Conservation (phyloP, 345 rosid species). For the Eucalyptus paniculata region DNA sequence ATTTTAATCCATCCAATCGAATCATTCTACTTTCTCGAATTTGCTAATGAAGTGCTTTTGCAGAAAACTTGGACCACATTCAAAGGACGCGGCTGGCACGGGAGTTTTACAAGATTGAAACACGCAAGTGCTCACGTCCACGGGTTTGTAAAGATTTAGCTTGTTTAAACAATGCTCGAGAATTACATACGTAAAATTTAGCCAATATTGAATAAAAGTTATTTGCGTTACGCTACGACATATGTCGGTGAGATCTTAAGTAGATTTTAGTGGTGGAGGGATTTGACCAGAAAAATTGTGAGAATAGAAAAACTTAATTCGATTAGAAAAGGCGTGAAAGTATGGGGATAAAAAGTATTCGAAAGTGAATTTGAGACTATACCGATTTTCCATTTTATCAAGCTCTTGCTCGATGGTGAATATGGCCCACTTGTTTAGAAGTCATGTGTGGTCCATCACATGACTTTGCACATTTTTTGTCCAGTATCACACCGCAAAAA, state of each 20-base stretch:
- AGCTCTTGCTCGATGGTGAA: neutral
- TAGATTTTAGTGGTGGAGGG: neutral
- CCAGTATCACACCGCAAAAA: neutral
- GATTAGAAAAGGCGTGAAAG: neutral
- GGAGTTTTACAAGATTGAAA: neutral
- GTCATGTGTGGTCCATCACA: neutral
- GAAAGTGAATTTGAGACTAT: neutral
- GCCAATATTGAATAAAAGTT: neutral
- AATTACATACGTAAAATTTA: neutral
- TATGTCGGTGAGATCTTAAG: neutral
- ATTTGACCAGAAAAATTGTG: neutral
- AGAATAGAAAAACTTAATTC: neutral
- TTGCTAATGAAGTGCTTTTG: neutral
- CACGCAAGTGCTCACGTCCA: neutral
- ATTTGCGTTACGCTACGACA: rapidly evolving
- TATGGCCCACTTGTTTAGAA: neutral
- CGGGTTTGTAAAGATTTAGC: neutral
- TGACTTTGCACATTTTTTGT: neutral
- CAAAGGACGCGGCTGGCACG: neutral
- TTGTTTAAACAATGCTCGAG: neutral
- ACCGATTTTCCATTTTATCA: neutral
- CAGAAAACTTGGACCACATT: neutral
- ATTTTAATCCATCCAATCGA: neutral
- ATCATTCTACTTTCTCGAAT: neutral
- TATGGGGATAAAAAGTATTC: neutral